phyloP scores from a whole-genome alignment of 208 protist genomes.

The Trichomonas gallinae region DNA sequence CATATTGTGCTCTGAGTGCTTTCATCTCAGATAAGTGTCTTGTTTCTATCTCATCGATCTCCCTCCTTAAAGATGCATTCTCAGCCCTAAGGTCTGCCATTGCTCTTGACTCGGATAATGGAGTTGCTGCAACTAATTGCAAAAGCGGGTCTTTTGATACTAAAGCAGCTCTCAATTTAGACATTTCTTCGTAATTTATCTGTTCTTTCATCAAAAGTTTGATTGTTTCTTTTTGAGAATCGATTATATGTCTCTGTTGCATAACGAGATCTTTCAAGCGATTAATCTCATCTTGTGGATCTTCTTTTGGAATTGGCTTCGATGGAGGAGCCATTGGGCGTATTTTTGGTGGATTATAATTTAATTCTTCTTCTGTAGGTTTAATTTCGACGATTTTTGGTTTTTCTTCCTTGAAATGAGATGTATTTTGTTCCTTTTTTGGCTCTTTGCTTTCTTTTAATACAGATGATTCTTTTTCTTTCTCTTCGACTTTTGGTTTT shows the following conservation, averaged over 20 bases:
- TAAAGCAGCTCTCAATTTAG: neutral
- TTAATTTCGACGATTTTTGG: neutral
- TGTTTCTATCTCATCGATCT: neutral
- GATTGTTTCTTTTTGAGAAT: constrained; percentile 18
- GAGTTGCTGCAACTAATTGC: neutral
- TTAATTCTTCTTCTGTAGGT: neutral
- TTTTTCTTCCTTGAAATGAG: neutral
- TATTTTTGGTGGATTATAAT: neutral
- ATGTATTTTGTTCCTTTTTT: neutral
- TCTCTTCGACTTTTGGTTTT: neutral
- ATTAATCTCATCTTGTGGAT: neutral
- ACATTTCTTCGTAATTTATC: neutral
- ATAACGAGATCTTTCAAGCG: neutral
- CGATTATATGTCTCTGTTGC: neutral
- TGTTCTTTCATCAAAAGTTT: neutral
- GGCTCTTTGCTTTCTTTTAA: neutral
- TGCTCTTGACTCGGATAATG: neutral
- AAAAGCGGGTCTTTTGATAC: neutral
- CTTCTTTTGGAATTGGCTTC: neutral
- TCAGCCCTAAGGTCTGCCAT: neutral
- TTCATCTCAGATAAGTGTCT: neutral
- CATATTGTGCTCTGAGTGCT: neutral
- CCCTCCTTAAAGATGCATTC: neutral
- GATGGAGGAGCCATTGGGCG: neutral
- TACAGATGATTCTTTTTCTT: neutral